Conservation (phyloP, 805 yeast genomes). For the Candida patagonica region DNA sequence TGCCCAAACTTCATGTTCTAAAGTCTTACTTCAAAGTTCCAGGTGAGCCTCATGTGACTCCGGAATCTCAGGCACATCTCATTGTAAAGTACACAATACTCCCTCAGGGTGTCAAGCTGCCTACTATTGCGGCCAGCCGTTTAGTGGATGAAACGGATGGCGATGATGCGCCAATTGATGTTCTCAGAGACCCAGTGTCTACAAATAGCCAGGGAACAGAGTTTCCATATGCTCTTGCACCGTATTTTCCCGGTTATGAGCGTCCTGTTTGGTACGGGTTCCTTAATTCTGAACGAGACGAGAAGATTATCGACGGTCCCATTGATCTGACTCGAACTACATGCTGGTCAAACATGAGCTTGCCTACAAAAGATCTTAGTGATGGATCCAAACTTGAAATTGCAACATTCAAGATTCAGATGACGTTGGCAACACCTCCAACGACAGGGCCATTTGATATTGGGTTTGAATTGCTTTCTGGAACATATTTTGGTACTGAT, state of each 20-base stretch:
- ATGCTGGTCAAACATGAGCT: slow-evolving; percentile 40
- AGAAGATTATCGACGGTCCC: slow-evolving; percentile 66
- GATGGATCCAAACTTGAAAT: slow-evolving; percentile 36
- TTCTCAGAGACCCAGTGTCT: slow-evolving; percentile 61
- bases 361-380: slow-evolving; percentile 40
- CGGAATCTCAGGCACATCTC: slow-evolving; percentile 66
- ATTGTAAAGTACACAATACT: slow-evolving; percentile 65
- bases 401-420: slow-evolving; percentile 67
- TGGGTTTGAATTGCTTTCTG: slow-evolving; percentile 59
- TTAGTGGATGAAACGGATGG: slow-evolving; percentile 15
- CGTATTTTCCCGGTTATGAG: slow-evolving; percentile 59
- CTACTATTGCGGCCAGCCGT: slow-evolving; percentile 12
- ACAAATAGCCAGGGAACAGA: slow-evolving; percentile 59
- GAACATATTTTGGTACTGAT: slow-evolving; percentile 77
- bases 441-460: slow-evolving; percentile 56
- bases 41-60: slow-evolving; percentile 67
- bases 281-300: slow-evolving; percentile 65
- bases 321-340: slow-evolving; percentile 42
- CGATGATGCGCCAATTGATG: slow-evolving; percentile 29
- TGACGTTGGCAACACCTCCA: slow-evolving; percentile 72
- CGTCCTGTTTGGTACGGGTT: slow-evolving; percentile 55
- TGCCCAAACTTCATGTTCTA: slow-evolving; percentile 62
- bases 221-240: slow-evolving; percentile 59
- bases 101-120: slow-evolving; percentile 45
- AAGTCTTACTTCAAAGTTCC: slow-evolving; percentile 74